Percentiles rank a stretch among this genome's conserved stretches.
Evolutionary conservation across 805 yeast species (phyloP).

Genomic region (Nadsonia fulvescens): DNA sequence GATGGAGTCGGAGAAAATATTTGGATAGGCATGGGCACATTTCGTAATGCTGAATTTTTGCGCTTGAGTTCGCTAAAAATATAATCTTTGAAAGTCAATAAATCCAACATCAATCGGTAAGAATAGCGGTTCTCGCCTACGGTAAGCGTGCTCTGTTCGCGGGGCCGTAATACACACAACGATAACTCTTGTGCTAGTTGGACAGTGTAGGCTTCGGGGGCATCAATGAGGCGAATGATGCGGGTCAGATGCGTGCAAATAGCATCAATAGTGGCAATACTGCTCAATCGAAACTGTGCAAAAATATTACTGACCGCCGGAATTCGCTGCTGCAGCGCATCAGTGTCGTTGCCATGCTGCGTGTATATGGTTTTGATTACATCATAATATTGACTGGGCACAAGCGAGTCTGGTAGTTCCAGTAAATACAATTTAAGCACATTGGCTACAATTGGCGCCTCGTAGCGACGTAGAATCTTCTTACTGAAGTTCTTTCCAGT

Average conservation of each 20-base stretch:
- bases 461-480: slow-evolving; percentile 19
- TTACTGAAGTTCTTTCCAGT: slow-evolving; percentile 13
- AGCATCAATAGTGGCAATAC: slow-evolving; percentile 66
- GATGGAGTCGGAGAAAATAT: too few relatives aligned
- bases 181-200: slow-evolving; percentile 50
- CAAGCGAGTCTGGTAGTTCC: slow-evolving; percentile 64
- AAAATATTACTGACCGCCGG: slow-evolving; percentile 49
- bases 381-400: slow-evolving; percentile 49
- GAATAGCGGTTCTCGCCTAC: slow-evolving; percentile 44
- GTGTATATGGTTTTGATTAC: slow-evolving; percentile 48
- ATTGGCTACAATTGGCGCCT: slow-evolving; percentile 45
- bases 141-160: slow-evolving; percentile 25
- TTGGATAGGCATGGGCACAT: too few relatives aligned
- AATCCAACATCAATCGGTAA: slow-evolving; percentile 38
- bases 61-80: slow-evolving; percentile 49
- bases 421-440: slow-evolving; percentile 54
- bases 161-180: slow-evolving; percentile 39
- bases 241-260: slow-evolving; percentile 56
- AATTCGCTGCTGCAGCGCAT: slow-evolving; percentile 24
- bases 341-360: slow-evolving; percentile 24
- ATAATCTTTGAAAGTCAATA: slow-evolving; percentile 37
- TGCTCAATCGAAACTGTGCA: slow-evolving; percentile 47
- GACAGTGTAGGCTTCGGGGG: slow-evolving; percentile 15
- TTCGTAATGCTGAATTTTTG: slow-evolving; percentile 9
- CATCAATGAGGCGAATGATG: slow-evolving; percentile 32